A percentile compares a stretch with the other conserved stretches of the same genome.
phyloP scores from a whole-genome alignment of 805 yeast genomes.

The Ogataea parapolymorpha region DNA sequence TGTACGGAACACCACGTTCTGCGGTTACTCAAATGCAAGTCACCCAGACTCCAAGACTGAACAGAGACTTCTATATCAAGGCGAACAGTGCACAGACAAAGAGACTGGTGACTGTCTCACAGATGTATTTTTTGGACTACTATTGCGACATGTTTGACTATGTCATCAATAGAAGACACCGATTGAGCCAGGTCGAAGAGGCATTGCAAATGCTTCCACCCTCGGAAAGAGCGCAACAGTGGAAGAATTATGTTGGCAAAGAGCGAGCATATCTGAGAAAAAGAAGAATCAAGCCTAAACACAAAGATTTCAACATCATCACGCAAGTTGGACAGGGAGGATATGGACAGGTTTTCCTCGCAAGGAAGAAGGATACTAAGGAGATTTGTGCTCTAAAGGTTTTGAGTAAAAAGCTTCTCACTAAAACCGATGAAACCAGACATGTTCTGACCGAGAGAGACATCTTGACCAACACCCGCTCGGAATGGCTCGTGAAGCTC shows the following conservation, averaged over 20 bases:
- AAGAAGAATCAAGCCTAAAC: constrained; percentile 86
- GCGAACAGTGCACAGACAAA: constrained; percentile 75
- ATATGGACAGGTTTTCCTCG: constrained; percentile 96
- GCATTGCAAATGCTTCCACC: constrained; percentile 39
- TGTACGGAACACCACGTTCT: constrained; percentile 23
- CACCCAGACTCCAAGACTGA: constrained; percentile 25
- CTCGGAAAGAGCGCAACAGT: constrained; percentile 49
- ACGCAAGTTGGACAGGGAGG: constrained; percentile 99
- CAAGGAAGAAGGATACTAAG: constrained; percentile 88
- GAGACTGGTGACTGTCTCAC: constrained; percentile 86
- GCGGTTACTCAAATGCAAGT: constrained; percentile 23
- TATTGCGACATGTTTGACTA: constrained; percentile 96
- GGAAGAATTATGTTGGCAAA: constrained; percentile 78
- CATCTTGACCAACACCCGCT: constrained; percentile 90
- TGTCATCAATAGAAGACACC: constrained; percentile 78
- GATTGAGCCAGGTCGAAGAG: constrained; percentile 66
- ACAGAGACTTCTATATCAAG: constrained; percentile 48
- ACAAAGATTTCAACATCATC: constrained; percentile 92
- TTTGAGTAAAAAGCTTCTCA: constrained; percentile 77
- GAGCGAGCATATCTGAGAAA: constrained; percentile 84
- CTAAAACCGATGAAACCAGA: constrained; percentile 90
- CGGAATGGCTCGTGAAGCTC: constrained; percentile 93
- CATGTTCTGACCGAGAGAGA: constrained; percentile 96
- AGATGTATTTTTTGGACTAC: constrained; percentile 89
- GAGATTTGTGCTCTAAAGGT: constrained; percentile 96